These are phyloP conservation scores for Podaxis sp. DNA, from an alignment of 768 basidiomycete species.

Conservation along the genomic window DNA sequence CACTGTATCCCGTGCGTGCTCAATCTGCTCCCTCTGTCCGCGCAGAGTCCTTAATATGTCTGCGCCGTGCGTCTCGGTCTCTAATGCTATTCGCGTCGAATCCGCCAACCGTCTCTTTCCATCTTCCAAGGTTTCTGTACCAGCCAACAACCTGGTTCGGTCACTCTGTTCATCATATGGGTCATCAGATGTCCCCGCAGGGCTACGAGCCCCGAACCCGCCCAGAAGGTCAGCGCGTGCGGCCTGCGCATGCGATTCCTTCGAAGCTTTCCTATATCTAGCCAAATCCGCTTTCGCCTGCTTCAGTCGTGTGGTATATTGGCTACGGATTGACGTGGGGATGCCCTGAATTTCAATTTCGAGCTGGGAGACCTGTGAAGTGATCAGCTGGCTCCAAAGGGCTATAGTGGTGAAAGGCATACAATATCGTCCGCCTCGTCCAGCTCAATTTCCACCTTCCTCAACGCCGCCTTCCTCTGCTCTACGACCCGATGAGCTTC, in stretches of 20 bases:
- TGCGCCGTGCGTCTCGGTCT: slow-evolving; percentile 89
- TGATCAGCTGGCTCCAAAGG: background rate
- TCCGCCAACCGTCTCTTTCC: slow-evolving; percentile 73
- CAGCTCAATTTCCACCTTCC: slow-evolving; percentile 83
- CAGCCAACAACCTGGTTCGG: slow-evolving; percentile 70
- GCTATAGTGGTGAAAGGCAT: slow-evolving; percentile 25
- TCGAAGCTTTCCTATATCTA: slow-evolving; percentile 74
- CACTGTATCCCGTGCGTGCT: slow-evolving; percentile 83
- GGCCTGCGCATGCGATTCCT: slow-evolving; percentile 65
- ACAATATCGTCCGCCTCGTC: slow-evolving; percentile 97
- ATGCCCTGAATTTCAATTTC: slow-evolving; percentile 93
- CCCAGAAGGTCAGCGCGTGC: slow-evolving; percentile 67
- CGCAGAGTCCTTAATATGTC: slow-evolving; percentile 82
- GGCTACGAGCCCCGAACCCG: slow-evolving; percentile 17
- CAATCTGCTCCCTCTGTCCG: slow-evolving; percentile 87
- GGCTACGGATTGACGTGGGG: slow-evolving; percentile 74
- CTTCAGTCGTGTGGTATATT: slow-evolving; percentile 67
- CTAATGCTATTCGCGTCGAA: slow-evolving; percentile 84
- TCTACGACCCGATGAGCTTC: slow-evolving; percentile 44
- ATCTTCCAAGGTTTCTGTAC: slow-evolving; percentile 72
- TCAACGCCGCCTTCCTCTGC: slow-evolving; percentile 74
- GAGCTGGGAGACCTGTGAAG: slow-evolving; percentile 82
- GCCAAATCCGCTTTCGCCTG: slow-evolving; percentile 70
- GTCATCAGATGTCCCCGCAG: slow-evolving; percentile 55
- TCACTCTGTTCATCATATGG: slow-evolving; percentile 67